These are phyloP conservation scores for Trichoderma cornu-damae DNA, from an alignment of 2,329 filamentous ascomycete species.

Conservation along the genomic window DNA sequence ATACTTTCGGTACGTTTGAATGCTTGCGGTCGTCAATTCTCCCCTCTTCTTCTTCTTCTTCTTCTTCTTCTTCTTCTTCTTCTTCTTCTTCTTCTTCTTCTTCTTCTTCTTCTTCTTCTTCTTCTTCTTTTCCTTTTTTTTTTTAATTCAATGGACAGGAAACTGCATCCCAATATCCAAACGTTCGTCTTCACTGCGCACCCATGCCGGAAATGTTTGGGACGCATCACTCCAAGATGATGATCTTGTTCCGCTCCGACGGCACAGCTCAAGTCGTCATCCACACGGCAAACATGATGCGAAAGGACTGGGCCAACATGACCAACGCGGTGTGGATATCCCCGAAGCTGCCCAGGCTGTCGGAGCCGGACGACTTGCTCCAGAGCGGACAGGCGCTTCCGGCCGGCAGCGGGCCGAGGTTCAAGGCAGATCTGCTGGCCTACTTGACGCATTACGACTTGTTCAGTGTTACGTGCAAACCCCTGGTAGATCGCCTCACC, in stretches of 20 bases:
- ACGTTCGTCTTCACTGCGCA: constrained; percentile 66
- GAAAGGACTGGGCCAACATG: constrained; percentile 82
- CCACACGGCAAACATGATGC: constrained; percentile 89
- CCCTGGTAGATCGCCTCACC: constrained; percentile 53
- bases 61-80: too few species aligned
- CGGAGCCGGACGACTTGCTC: background rate
- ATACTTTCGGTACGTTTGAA: constrained; percentile 52
- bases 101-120: background rate
- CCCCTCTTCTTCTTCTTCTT: background rate
- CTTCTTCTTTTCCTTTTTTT: background rate
- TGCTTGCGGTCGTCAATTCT: background rate
- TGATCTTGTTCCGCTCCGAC: constrained; percentile 75
- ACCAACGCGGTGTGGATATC: constrained; percentile 78
- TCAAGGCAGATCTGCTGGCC: constrained; percentile 68
- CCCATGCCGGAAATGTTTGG: constrained; percentile 81
- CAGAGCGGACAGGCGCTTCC: constrained; percentile 16
- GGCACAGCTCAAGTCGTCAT: constrained; percentile 73
- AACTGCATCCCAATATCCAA: constrained; percentile 55
- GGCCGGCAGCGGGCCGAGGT: constrained; percentile 59
- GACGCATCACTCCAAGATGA: constrained; percentile 83
- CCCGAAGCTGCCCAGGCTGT: constrained; percentile 56
- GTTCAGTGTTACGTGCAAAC: constrained; percentile 46
- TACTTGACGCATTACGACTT: constrained; percentile 68
- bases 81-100: background rate
- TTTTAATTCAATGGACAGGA: constrained; percentile 41